phyloP scores from a whole-genome alignment of 73 alveolate genomes.

The Breviolum minutum region DNA sequence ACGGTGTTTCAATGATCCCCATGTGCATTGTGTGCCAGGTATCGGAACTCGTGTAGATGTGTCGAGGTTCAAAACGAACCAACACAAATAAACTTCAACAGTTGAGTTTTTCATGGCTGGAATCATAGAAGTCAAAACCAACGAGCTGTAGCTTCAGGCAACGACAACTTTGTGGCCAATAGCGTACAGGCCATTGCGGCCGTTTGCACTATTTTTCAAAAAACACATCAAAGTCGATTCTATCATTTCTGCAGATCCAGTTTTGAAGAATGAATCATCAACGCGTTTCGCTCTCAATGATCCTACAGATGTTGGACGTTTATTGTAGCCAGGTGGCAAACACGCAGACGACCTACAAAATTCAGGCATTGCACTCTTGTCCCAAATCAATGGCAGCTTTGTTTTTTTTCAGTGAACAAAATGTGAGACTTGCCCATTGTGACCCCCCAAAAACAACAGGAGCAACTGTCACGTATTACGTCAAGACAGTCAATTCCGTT shows the following conservation, averaged over 20 bases:
- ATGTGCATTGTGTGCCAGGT: slow-evolving; percentile 14
- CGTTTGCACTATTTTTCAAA: too few relatives aligned
- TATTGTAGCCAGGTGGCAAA: slow-evolving; percentile 18
- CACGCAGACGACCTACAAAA: slow-evolving; percentile 35
- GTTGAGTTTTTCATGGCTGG: too few relatives aligned
- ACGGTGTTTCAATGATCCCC: too few relatives aligned
- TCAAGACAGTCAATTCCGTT: slow-evolving; percentile 69
- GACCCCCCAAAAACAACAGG: neutral
- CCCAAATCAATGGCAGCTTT: neutral
- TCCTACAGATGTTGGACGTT: too few relatives aligned
- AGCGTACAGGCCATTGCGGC: neutral
- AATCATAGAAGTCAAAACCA: too few relatives aligned
- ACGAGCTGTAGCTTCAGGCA: slow-evolving; percentile 2
- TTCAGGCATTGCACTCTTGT: neutral
- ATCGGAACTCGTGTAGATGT: slow-evolving; percentile 97
- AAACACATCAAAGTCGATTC: neutral
- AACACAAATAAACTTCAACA: too few relatives aligned
- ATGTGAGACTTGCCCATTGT: neutral
- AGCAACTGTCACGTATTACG: slow-evolving; percentile 18
- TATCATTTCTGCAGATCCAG: neutral
- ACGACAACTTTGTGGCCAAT: slow-evolving; percentile 37
- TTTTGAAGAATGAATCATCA: neutral
- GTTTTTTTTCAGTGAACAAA: too few relatives aligned
- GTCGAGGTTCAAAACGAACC: neutral
- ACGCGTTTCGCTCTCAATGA: too few relatives aligned